A percentile compares a stretch with the other conserved stretches of the same genome.
Conservation (phyloP, 192 early-diverging fungal species). For the Gaertneriomyces sp. region DNA sequence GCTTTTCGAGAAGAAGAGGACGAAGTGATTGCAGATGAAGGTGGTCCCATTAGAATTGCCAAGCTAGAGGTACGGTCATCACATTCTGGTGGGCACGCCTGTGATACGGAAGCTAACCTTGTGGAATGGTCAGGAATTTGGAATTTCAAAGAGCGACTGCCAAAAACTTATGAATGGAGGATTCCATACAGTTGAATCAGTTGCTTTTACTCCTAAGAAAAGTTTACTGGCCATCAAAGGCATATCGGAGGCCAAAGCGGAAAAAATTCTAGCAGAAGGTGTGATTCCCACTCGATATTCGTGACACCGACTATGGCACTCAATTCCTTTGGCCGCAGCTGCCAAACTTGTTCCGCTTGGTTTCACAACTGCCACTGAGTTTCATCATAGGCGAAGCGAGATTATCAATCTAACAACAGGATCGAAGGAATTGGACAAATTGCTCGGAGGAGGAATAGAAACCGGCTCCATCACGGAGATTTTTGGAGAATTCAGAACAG, state of each 20-base stretch:
- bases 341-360: slow-evolving; percentile 90
- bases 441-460: slow-evolving; percentile 93
- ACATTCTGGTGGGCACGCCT: too few species aligned
- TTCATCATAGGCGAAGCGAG: slow-evolving; percentile 76
- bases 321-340: slow-evolving; percentile 44
- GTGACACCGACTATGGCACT: too few species aligned
- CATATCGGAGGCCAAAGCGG: slow-evolving; percentile 91
- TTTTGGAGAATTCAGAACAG: slow-evolving; percentile 97
- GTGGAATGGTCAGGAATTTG: slow-evolving; percentile 33
- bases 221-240: slow-evolving; percentile 84
- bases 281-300: not conserved
- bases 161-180: slow-evolving; percentile 78
- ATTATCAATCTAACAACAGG: slow-evolving; percentile 85
- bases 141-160: slow-evolving; percentile 38
- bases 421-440: slow-evolving; percentile 84
- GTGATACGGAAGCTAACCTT: too few species aligned
- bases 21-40: not conserved
- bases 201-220: slow-evolving; percentile 92
- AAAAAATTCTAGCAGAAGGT: slow-evolving; percentile 82
- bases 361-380: slow-evolving; percentile 91
- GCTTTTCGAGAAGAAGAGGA: slow-evolving; percentile 3
- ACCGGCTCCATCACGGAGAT: slow-evolving; percentile 96
- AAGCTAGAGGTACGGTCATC: not conserved
- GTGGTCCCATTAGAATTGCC: not conserved
- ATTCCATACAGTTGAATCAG: slow-evolving; percentile 84